phyloP scores from a whole-genome alignment of 129 eudicot species.

The Flaveria brownii region DNA sequence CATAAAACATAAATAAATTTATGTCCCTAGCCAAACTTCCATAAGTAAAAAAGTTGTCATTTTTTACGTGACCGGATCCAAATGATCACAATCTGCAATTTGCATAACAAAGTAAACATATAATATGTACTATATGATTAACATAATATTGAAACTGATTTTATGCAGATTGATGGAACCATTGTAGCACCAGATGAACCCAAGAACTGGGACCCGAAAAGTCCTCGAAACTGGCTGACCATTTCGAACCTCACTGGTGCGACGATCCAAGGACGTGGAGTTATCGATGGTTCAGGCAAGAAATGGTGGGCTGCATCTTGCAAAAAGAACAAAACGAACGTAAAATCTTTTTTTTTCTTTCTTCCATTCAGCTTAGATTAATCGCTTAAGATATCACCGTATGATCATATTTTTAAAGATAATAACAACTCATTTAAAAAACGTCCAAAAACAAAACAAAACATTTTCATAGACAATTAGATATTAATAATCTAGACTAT shows the following conservation, averaged over 20 bases:
- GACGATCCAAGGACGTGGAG: slow-evolving; percentile 73
- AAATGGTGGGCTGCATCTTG: slow-evolving; percentile 99
- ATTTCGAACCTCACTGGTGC: slow-evolving; percentile 54
- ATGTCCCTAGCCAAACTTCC: no score
- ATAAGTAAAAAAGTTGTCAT: not conserved
- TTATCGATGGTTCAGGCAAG: slow-evolving; percentile 91
- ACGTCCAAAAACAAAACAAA: no score
- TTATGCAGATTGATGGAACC: slow-evolving; percentile 75
- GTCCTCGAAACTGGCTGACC: slow-evolving; percentile 64
- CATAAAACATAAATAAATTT: no score
- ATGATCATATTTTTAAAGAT: no score
- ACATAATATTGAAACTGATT: not conserved
- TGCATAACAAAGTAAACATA: not conserved
- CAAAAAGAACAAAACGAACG: slow-evolving; percentile 90
- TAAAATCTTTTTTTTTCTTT: slow-evolving; percentile 34
- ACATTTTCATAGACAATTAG: no score
- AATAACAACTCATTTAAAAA: no score
- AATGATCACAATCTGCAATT: not conserved
- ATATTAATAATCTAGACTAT: no score
- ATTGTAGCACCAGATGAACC: slow-evolving; percentile 87
- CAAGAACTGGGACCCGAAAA: slow-evolving; percentile 69
- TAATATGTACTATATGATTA: not conserved
- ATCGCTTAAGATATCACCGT: no score
- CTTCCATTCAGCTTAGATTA: no score
- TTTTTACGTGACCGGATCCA: not conserved